Evolutionary conservation across 495 filamentous ascomycete species (phyloP), one percentile per base, ranked within the genome.

Genomic region (Hypoxylon crocopeplum): DNA sequence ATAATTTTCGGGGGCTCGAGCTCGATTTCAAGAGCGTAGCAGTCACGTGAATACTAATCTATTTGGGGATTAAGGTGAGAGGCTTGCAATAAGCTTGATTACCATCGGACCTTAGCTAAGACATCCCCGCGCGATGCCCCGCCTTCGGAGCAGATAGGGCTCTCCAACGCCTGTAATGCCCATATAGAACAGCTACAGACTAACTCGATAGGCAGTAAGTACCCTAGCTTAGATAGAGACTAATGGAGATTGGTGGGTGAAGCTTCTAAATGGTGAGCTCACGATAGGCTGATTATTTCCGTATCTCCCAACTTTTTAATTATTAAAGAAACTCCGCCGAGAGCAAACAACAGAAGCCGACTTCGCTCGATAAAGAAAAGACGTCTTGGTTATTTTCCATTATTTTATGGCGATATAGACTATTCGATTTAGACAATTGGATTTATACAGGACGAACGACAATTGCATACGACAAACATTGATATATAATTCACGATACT

Each of bases 81-180:
- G n/a, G n/a, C n/a, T n/a, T n/a, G n/a, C n/a, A n/a, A n/a, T n/a
- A n/a, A n/a, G n/a, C n/a, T n/a, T n/a, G n/a, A n/a, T n/a, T n/a
- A n/a, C n/a, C n/a, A n/a, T n/a, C n/a, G n/a, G n/a, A n/a, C n/a
- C n/a, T n/a, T n/a, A n/a, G n/a, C 12, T 47, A 20, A 51, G 56
- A 30, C 13, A 32, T 62, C 12, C 59, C 63, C 27, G 68, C 68
- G 10, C 12, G 32, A 70, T 36, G 37, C 74, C 72, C 13, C 74
- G 68, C 44, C 63, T 74, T 49, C 57, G 65, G 49, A 76, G 47
- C 30, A 36, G 37, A 42, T 34, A 48, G 36, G 21, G 15, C 7
- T 25, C 22, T 5, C 12, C 20, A 27, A 8, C 10, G 16, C n/a
- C 20, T 12, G n/a, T n/a, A n/a, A n/a, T n/a, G n/a, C n/a, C n/a